These are phyloP conservation scores for Fusarium musae DNA, from an alignment of 2,329 filamentous ascomycete genomes.

Conservation along the genomic window DNA sequence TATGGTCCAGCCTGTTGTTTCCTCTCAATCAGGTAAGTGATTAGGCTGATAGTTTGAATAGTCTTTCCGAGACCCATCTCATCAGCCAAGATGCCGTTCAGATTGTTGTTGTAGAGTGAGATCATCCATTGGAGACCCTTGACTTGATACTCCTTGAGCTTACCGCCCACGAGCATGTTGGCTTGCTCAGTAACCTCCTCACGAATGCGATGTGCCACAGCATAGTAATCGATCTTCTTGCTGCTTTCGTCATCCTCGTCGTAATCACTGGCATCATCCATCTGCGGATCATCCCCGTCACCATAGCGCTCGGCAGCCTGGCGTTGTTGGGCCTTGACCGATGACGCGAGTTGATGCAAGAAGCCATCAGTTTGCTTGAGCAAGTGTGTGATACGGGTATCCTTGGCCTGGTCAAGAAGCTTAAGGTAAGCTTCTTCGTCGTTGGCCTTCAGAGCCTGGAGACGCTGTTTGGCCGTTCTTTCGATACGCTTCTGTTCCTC, in stretches of 20 bases:
- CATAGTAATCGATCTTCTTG: constrained; percentile 97
- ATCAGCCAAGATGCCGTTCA: constrained; percentile 97
- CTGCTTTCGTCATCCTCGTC: constrained; percentile 76
- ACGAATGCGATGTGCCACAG: constrained; percentile 94
- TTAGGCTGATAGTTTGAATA: constrained; percentile 97
- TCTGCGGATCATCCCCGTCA: constrained; percentile 62
- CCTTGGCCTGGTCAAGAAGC: constrained; percentile 96
- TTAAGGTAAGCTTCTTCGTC: constrained; percentile 99
- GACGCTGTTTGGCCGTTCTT: constrained; percentile 98
- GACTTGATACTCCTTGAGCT: constrained; percentile 95
- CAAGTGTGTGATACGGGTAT: constrained; percentile 97
- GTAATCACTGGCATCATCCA: constrained; percentile 73
- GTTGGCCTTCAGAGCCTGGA: constrained; percentile 97
- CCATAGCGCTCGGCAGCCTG: constrained; percentile 83
- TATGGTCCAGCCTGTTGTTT: constrained; percentile 94
- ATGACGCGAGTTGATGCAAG: constrained; percentile 92
- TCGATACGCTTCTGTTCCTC: constrained; percentile 99
- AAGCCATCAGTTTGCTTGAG: constrained; percentile 98
- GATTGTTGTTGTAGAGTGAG: constrained; percentile 99
- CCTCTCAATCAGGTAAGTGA: constrained; percentile 96
- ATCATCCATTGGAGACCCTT: constrained; percentile 99
- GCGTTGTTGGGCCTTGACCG: constrained; percentile 93
- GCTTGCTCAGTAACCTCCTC: constrained; percentile 91
- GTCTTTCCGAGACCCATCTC: constrained; percentile 99
- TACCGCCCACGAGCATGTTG: constrained; percentile 87